These are phyloP conservation scores for Lagenaria siceraria DNA, from an alignment of 306 rosid species.

Conservation along the genomic window DNA sequence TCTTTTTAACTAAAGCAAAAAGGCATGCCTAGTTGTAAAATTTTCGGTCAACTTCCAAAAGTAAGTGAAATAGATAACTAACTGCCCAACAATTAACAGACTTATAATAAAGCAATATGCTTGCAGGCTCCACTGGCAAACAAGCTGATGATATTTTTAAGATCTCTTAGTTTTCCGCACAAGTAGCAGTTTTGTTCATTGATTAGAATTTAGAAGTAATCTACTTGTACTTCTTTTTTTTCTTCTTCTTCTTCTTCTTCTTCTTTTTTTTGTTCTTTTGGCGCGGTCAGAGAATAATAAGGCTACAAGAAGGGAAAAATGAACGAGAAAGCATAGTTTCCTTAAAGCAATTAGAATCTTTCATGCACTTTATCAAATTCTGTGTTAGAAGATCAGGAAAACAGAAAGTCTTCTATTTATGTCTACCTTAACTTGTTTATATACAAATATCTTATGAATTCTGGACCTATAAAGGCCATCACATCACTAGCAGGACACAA, in stretches of 20 bases:
- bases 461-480: neutral
- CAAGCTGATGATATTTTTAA: neutral
- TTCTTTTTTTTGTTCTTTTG: conserved; percentile 5
- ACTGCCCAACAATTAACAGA: conserved; percentile 11
- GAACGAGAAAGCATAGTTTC: neutral
- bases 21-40: conserved; percentile 12
- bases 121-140: conserved; percentile 3
- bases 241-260: neutral
- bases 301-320: neutral
- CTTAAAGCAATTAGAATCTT: neutral
- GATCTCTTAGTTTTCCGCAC: neutral
- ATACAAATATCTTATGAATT: neutral
- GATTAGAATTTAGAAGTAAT: neutral
- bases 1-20: conserved; percentile 17
- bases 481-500: neutral
- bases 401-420: neutral
- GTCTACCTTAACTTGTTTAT: neutral
- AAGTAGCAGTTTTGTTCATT: neutral
- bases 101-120: conserved; percentile 23
- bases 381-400: neutral
- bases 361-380: neutral
- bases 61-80: conserved; percentile 15
- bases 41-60: conserved; percentile 23
- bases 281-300: neutral
- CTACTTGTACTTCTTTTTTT: neutral